phyloP scores from a whole-genome alignment of 768 basidiomycete species.

The Hericium coralloides region DNA sequence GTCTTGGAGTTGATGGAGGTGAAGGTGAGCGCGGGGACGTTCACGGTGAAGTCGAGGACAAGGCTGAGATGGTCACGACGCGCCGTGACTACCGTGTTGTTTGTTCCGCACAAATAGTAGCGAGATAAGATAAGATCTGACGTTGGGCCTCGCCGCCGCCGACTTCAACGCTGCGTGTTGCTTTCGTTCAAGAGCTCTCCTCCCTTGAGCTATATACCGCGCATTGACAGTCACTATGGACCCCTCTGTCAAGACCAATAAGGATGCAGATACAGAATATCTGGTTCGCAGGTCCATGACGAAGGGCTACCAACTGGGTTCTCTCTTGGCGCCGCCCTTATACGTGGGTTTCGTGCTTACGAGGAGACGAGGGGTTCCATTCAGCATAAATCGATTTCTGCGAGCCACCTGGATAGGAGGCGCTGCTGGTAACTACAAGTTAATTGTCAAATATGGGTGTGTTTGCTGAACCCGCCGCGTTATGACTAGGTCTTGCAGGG shows the following conservation, averaged over 20 bases:
- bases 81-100: neutral
- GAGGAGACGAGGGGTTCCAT: conserved; percentile 43
- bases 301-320: conserved; percentile 60
- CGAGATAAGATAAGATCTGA: too few species aligned
- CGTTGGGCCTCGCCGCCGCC: too few species aligned
- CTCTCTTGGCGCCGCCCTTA: conserved; percentile 51
- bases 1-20: neutral
- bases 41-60: neutral
- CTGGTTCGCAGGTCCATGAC: conserved; percentile 58
- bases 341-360: conserved; percentile 47
- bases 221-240: too few species aligned
- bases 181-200: too few species aligned
- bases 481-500: conserved; percentile 33
- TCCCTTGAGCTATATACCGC: too few species aligned
- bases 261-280: conserved; percentile 46
- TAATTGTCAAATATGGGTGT: neutral
- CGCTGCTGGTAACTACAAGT: conserved; percentile 35
- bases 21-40: neutral
- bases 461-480: neutral
- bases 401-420: conserved; percentile 72
- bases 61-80: neutral
- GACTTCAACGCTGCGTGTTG: too few species aligned
- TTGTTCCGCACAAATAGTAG: neutral
- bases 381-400: conserved; percentile 54
- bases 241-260: too few species aligned